A percentile compares a stretch with the other conserved stretches of the same genome.
Evolutionary conservation across 768 basidiomycete genomes (phyloP).

Genomic region (Leccinum pellstonianum): DNA sequence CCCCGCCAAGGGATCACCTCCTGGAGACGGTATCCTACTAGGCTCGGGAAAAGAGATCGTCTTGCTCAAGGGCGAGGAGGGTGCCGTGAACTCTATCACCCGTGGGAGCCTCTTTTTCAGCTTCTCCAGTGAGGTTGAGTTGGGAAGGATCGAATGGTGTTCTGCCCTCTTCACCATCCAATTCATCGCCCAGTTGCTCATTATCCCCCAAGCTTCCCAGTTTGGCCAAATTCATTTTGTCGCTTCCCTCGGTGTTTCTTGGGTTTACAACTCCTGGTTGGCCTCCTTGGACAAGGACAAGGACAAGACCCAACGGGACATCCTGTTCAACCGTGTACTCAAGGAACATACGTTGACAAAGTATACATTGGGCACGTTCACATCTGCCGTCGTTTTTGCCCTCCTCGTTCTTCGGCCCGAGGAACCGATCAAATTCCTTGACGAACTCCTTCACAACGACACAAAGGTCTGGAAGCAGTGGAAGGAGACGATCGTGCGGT

Average conservation of each 20-base stretch:
- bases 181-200: constrained; percentile 27
- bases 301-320: constrained; percentile 13
- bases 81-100: constrained; percentile 9
- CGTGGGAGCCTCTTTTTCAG: constrained; percentile 1
- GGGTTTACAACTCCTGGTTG: constrained; percentile 26
- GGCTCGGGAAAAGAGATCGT: background rate
- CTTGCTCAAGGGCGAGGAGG: background rate
- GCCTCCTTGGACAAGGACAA: constrained; percentile 28
- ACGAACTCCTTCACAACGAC: constrained; percentile 18
- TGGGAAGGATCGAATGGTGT: constrained; percentile 1
- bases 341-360: background rate
- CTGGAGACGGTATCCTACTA: constrained; percentile 25
- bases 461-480: constrained; percentile 22
- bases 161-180: constrained; percentile 23
- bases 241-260: constrained; percentile 23
- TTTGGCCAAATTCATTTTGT: constrained; percentile 30
- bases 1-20: constrained; percentile 15
- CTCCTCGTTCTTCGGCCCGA: constrained; percentile 11
- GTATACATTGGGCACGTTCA: constrained; percentile 18
- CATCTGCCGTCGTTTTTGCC: constrained; percentile 17
- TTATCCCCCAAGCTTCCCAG: constrained; percentile 12
- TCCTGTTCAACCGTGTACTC: constrained; percentile 1
- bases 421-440: constrained; percentile 9
- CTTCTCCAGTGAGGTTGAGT: background rate
- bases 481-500: constrained; percentile 14